Evolutionary conservation across 148 eudicot species (phyloP), one percentile per base, ranked within the genome.

Genomic region (Persicaria maculosa): DNA sequence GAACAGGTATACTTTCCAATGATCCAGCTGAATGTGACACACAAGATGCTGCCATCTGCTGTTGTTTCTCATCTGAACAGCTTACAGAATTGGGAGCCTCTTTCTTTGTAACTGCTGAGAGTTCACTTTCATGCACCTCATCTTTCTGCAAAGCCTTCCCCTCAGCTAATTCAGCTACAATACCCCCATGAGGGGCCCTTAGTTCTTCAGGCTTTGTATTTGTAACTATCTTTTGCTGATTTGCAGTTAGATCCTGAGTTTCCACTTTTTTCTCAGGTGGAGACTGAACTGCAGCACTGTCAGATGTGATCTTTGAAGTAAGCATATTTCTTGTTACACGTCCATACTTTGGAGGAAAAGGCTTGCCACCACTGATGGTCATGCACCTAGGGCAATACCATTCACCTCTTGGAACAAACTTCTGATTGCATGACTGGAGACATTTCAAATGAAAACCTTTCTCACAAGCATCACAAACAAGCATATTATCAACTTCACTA

Each of bases 401-500:
- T 74, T 95, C 98, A 40, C 84, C 88, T 85, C 82, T 88, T 69
- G 93, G 91, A 76, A 90, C 79, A 71, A 86, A 86, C 84, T 88
- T 95, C 74, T 80, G 88, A 81, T 84, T 84, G 81, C 78, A 78
- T 52, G 78, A 74, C 79, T 85, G 93, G 74, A 90, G 89, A 79
- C 98, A 95, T 77, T 83, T 93, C 65, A 90, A 64, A 80, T 95
- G 98, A 81, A 79, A 88, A 50, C 91, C 98, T 81, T 92, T 90
- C 81, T 95, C 98, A 81, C 98, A 95, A 77, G 92, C 89, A 87
- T 95, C 98, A 83, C 98, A 95, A 71, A 95, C 84, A 72, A 90
- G 86, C 78, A 92, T 79, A 76, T 74, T 88, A 73, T 95, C 97
- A 73, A 92, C 90, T 55, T 90, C 96, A 72, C 77, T 86, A 50